Conservation (phyloP, 257 asterid species). For the Petunia secreta region DNA sequence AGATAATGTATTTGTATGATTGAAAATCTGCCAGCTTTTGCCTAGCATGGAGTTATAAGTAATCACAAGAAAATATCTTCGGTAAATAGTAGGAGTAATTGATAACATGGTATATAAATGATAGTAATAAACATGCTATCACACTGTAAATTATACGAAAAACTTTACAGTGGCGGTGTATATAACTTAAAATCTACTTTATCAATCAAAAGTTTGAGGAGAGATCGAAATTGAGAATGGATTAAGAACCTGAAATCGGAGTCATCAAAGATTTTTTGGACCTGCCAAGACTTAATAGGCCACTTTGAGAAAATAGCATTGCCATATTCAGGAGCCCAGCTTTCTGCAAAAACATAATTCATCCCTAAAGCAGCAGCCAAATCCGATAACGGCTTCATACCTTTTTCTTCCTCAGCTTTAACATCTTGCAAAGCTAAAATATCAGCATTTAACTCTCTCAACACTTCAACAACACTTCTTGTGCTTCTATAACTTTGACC, state of each 20-base stretch:
- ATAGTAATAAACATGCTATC: too few relatives aligned
- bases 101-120: too few relatives aligned
- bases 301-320: constrained; percentile 85
- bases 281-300: constrained; percentile 91
- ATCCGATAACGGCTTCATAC: constrained; percentile 87
- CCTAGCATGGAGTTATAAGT: neutral
- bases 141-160: too few relatives aligned
- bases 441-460: constrained; percentile 81
- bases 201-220: neutral
- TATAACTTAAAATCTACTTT: too few relatives aligned
- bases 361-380: constrained; percentile 87
- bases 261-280: constrained; percentile 76
- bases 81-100: neutral
- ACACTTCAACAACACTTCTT: constrained; percentile 65
- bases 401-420: constrained; percentile 92
- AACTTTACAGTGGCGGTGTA: too few relatives aligned
- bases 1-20: neutral
- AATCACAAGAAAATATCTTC: too few relatives aligned
- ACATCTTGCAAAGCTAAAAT: constrained; percentile 89
- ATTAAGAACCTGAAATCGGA: constrained; percentile 76
- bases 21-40: neutral
- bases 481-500: constrained; percentile 31
- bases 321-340: constrained; percentile 99
- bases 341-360: constrained; percentile 93
- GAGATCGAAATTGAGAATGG: neutral